Conservation (phyloP, 768 basidiomycete genomes). For the Albatrellus ellisii region DNA sequence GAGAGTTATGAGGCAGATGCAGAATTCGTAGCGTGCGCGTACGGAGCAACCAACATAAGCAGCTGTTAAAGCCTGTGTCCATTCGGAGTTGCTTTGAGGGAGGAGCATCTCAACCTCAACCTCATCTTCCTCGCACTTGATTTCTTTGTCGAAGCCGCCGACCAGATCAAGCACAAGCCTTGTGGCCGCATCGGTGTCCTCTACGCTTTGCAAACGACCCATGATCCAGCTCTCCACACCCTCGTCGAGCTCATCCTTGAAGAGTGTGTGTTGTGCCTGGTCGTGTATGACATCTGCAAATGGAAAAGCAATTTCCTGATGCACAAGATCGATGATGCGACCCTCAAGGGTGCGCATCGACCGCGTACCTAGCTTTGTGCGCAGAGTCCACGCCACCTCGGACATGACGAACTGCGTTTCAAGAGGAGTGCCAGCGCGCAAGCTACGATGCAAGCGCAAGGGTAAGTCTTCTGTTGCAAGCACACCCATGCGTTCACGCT, state of each 20-base stretch:
- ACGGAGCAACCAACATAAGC: slow-evolving; percentile 50
- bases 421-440: slow-evolving; percentile 29
- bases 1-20: slow-evolving; percentile 47
- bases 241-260: slow-evolving; percentile 46
- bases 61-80: slow-evolving; percentile 48
- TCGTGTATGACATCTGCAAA: slow-evolving; percentile 65
- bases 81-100: slow-evolving; percentile 43
- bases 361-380: slow-evolving; percentile 33
- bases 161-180: slow-evolving; percentile 54
- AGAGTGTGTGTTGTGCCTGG: slow-evolving; percentile 37
- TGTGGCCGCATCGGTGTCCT: slow-evolving; percentile 41
- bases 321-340: slow-evolving; percentile 47
- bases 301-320: slow-evolving; percentile 69
- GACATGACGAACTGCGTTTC: slow-evolving; percentile 46
- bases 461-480: slow-evolving; percentile 57
- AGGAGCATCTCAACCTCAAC: slow-evolving; percentile 43
- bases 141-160: slow-evolving; percentile 51
- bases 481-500: slow-evolving; percentile 63
- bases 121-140: slow-evolving; percentile 71
- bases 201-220: slow-evolving; percentile 42
- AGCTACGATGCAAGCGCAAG: slow-evolving; percentile 38
- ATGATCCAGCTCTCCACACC: slow-evolving; percentile 47
- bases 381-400: slow-evolving; percentile 49
- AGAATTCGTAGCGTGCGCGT: slow-evolving; percentile 65
- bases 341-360: slow-evolving; percentile 32